Evolutionary conservation across 371 early-diverging fungal genomes (phyloP), one percentile per base, ranked within the genome.

Genomic region (Apophysomyces elegans): DNA sequence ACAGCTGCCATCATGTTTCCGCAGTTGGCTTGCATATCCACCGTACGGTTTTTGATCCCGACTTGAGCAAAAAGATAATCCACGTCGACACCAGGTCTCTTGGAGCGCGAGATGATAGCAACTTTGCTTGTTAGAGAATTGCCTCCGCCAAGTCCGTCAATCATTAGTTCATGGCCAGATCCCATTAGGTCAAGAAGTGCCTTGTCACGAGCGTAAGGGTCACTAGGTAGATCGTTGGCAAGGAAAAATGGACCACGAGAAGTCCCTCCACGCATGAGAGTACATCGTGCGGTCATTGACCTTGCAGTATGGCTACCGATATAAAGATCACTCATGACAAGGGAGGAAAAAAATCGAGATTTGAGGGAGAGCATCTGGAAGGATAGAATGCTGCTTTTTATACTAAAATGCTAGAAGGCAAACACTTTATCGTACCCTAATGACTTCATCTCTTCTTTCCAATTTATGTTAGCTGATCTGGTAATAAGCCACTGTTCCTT

Each of bases 61-160:
- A 50, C 54, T 21, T 50, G 54, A 26, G 54, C 54, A 50, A 50
- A 50, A 4, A 50, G 54, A 11, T 50, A 50, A 50, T 50, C 54
- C 4, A 50, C 54, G 21, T 50, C 54, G 21, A 50, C 54, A 50
- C 54, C 54, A 21, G 54, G 54, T 4, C 54, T n/a, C 21, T 50
- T 50, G 8, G 54, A 50, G 4, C 54, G 54, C 32, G 54, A 50
- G 21, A 50, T 50, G 6, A 50, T 50, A 50, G 54, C 54, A 16
- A 50, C 54, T 26, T 50, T 50, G 35, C 54, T 50, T 9, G 54
- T 50, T 21, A 50, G 21, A 21, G 54, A 50, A 21, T 50, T 50
- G 21, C 54, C 54, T 21, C 54, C 54, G 21, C 54, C 54, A 9
- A 50, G 54, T 0, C 54, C 54, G 5, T 50, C 54, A 1, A 50